Base-by-base conservation (phyloP, 768 basidiomycete genomes). In the Trametes villosa region DNA sequence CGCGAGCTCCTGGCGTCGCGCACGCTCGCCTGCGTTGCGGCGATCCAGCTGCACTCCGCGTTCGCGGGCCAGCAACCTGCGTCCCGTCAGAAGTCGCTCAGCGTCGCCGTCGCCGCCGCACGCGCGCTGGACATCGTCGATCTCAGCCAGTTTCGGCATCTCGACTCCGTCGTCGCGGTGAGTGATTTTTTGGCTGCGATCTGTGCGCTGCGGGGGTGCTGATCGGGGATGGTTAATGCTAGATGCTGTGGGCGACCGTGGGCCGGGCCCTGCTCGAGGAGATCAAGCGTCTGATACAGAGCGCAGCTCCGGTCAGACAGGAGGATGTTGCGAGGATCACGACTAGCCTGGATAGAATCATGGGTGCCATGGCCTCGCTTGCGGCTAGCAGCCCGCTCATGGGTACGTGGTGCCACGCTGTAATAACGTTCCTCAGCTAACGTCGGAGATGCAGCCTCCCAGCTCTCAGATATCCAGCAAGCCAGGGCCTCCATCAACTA, bases 131-230 rank as follows among this genome's bases (percentile, higher is more conserved):
- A 66, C 41, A 38, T 56, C 40, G 30, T 70, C 36, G 49, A 63
- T 24, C 15, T 62, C 18, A 57, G 44, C 18, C 58, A 65, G 22
- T 22, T 60, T 15, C 55, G 46, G 27, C 68, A 60, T 53, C 42
- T 71, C 2, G 70, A 73, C 38, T 66, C 69, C 1, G 55, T 72
- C 29, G 51, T 71, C 51, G 71, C 70, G n/a, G 70, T 73, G 56
- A 64, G 70, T 42, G 2, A 29, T 17, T 15, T 26, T 9, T 31
- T 48, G 18, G 13, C 20, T 24, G 13, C 3, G n/a, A 22, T 50
- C n/a, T n/a, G 22, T 11, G 34, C 26, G 24, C 15, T 15, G 11
- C n/a, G 20, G 5, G 45, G 22, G n/a, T 22, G 18, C 20, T 53
- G 54, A 44, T n/a, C 17, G 44, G 47, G 12, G 24, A n/a, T n/a